Evolutionary conservation across 2,329 filamentous ascomycete species (phyloP).

Genomic region (Xylariales sp.): DNA sequence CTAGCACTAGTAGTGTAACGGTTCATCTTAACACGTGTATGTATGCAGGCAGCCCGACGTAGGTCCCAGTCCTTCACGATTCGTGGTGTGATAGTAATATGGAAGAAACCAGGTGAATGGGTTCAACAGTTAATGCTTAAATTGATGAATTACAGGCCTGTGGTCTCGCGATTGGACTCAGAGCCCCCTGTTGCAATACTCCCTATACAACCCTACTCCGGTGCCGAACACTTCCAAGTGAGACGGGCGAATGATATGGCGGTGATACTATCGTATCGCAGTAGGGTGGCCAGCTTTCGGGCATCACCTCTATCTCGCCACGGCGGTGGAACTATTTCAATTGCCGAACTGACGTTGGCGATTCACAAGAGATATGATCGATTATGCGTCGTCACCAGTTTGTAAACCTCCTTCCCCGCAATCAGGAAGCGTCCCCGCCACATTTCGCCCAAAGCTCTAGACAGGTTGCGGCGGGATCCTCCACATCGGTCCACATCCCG

Average conservation of each 20-base stretch:
- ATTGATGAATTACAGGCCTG: slow-evolving; percentile 21
- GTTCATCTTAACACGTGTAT: slow-evolving; percentile 26
- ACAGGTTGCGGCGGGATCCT: slow-evolving; percentile 32
- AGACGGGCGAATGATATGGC: slow-evolving; percentile 27
- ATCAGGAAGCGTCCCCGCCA: slow-evolving; percentile 34
- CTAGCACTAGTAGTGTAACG: slow-evolving; percentile 24
- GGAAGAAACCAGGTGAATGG: slow-evolving; percentile 43
- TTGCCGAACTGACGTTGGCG: slow-evolving; percentile 39
- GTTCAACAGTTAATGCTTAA: slow-evolving; percentile 33
- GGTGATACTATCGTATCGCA: slow-evolving; percentile 21
- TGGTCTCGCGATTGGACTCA: slow-evolving; percentile 19
- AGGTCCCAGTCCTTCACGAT: slow-evolving; percentile 14
- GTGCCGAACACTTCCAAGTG: slow-evolving; percentile 35
- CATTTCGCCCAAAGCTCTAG: slow-evolving; percentile 25
- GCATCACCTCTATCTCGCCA: background rate
- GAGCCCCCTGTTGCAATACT: slow-evolving; percentile 20
- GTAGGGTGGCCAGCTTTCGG: background rate
- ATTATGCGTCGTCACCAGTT: slow-evolving; percentile 25
- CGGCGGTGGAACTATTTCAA: slow-evolving; percentile 36
- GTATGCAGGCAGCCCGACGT: slow-evolving; percentile 25
- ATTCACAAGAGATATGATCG: slow-evolving; percentile 13
- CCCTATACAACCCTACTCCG: slow-evolving; percentile 34
- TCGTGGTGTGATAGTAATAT: slow-evolving; percentile 25
- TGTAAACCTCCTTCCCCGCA: slow-evolving; percentile 40
- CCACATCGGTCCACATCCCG: slow-evolving; percentile 36